Percentiles rank a stretch among this genome's conserved stretches.
These are phyloP conservation scores for Metrosideros polymorpha DNA, from an alignment of 441 rosid genomes.

Conservation along the genomic window DNA sequence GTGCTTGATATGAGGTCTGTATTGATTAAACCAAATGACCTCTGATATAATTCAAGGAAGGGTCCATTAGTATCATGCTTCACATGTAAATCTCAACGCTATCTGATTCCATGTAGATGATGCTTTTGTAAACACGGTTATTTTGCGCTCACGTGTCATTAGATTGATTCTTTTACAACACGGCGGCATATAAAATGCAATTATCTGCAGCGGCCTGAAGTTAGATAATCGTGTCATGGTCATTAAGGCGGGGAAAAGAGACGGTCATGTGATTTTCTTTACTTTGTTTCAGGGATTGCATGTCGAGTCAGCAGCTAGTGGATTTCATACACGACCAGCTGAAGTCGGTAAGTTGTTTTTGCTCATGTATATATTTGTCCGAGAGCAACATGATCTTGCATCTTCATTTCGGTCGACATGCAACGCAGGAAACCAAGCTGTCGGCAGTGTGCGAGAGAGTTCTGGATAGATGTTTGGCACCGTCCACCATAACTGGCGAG, in stretches of 20 bases:
- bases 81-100: neutral
- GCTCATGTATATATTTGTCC: neutral
- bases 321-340: conserved; percentile 82
- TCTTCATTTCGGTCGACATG: neutral
- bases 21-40: neutral
- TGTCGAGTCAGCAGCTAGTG: conserved; percentile 94
- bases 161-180: neutral
- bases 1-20: neutral
- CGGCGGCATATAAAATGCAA: neutral
- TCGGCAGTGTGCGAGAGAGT: conserved; percentile 84
- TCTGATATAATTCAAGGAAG: neutral
- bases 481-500: conserved; percentile 77
- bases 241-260: neutral
- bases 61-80: neutral
- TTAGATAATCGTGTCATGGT: neutral
- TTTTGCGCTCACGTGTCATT: neutral
- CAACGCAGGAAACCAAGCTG: conserved; percentile 77
- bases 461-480: conserved; percentile 84
- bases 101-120: neutral
- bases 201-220: neutral
- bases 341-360: conserved; percentile 30
- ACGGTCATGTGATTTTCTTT: neutral
- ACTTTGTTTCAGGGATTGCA: conserved; percentile 71
- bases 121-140: neutral
- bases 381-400: neutral